Evolutionary conservation across 352 stramenopile species (phyloP), one percentile per base, ranked within the genome.

Genomic region (Phytophthora macrochlamydospora): DNA sequence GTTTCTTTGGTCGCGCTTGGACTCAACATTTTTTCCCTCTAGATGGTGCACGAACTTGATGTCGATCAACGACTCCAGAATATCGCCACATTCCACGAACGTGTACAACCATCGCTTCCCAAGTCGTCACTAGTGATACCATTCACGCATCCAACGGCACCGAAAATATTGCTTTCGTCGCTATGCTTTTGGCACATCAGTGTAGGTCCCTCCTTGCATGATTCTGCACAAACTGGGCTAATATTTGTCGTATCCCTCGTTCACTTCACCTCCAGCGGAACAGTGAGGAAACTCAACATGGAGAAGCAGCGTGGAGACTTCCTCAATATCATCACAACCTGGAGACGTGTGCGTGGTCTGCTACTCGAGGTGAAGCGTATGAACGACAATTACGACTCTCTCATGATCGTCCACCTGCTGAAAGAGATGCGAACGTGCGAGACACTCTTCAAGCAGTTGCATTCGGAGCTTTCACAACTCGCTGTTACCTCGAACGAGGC

Each of bases 371-470:
- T 92, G 30, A 90, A 89, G 52, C 78, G 80, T n/a, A 88, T 86
- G 78, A 78, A 87, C 52, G 78, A 88, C 62, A 88, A 92, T 62
- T 89, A 89, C 58, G 83, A 94, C 51, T 64, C 84, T 29, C 69
- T 80, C 42, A 89, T 92, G 79, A 66, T 92, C 43, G 69, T 78
- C 18, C 81, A 90, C 40, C 68, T 94, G 45, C 79, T 92, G 55
- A 92, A 94, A 67, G 82, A 94, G 56, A 92, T 94, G 81, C 81
- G 85, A 30, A 83, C 79, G 40, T 93, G 83, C 46, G 86, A 94
- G 62, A 83, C 65, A 45, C 76, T 90, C 24, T 91, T 91, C 69
- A 91, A 89, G 62, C 81, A 91, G 63, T 79, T 94, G 37, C 81
- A 92, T 46, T 55, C 50, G 13, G 86, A 94, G 29, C 73, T 94